phyloP scores from a whole-genome alignment of 108 stramenopile species.

The Cylindrotheca closterium region DNA sequence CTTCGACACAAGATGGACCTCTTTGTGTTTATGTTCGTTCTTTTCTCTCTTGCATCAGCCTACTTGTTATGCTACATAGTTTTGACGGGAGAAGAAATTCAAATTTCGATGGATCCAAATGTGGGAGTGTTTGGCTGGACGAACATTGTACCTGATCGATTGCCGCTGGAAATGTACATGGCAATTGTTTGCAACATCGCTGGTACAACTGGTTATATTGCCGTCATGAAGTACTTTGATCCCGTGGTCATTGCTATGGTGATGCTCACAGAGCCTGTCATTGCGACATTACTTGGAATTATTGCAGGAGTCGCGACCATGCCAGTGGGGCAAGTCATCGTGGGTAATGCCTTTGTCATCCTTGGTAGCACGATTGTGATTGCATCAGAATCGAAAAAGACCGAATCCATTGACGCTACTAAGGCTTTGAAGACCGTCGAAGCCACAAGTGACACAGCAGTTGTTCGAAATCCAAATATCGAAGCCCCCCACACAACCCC shows the following conservation, averaged over 20 bases:
- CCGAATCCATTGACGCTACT: conserved; percentile 49
- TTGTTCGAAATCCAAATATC: too few relatives aligned
- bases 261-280: conserved; percentile 44
- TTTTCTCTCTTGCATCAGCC: conserved; percentile 26
- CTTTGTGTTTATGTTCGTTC: conserved; percentile 46
- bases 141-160: conserved; percentile 24
- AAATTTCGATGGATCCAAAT: conserved; percentile 23
- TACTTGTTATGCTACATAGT: conserved; percentile 28
- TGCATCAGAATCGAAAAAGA: conserved; percentile 39
- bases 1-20: conserved; percentile 34
- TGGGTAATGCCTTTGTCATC: conserved; percentile 17
- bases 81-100: conserved; percentile 22
- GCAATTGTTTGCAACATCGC: conserved; percentile 45
- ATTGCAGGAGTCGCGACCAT: conserved; percentile 12
- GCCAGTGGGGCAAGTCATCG: conserved; percentile 5
- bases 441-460: too few relatives aligned
- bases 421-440: too few relatives aligned
- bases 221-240: conserved; percentile 55
- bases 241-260: conserved; percentile 37
- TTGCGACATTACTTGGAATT: conserved; percentile 28
- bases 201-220: conserved; percentile 46
- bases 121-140: conserved; percentile 47
- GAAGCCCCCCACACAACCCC: too few relatives aligned
- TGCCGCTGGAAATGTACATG: conserved; percentile 43
- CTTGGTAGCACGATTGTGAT: too few relatives aligned